phyloP scores from a whole-genome alignment of 495 filamentous ascomycete species.

The Penicillium desertorum region DNA sequence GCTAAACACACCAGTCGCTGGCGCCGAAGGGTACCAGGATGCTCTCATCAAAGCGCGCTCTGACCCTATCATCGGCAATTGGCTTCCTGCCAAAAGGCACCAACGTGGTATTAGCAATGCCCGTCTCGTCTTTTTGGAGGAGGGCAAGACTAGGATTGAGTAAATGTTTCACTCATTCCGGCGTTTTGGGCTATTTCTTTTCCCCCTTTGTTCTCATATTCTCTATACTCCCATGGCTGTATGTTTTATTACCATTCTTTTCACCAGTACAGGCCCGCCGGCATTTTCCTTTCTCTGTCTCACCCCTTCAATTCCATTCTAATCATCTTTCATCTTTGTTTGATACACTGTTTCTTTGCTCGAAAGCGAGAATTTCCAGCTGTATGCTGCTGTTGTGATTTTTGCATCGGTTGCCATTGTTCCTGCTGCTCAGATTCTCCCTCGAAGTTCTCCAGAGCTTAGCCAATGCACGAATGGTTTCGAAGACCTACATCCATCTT shows the following conservation, averaged over 20 bases:
- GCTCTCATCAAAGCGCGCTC: slow-evolving; percentile 71
- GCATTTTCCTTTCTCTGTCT: slow-evolving; percentile 11
- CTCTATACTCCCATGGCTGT: slow-evolving; percentile 26
- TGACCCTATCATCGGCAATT: slow-evolving; percentile 71
- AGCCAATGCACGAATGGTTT: background rate
- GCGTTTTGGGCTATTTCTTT: background rate
- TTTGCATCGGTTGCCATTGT: background rate
- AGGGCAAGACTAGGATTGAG: slow-evolving; percentile 96
- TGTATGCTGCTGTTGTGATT: background rate
- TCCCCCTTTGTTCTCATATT: slow-evolving; percentile 14
- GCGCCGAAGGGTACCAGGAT: slow-evolving; percentile 85
- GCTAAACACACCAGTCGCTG: slow-evolving; percentile 80
- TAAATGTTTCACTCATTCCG: slow-evolving; percentile 33
- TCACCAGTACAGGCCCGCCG: slow-evolving; percentile 4
- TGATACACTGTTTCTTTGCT: slow-evolving; percentile 12
- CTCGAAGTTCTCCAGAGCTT: background rate
- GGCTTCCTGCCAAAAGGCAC: slow-evolving; percentile 61
- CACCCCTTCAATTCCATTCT: slow-evolving; percentile 9
- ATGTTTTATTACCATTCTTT: slow-evolving; percentile 24
- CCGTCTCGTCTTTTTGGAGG: slow-evolving; percentile 77
- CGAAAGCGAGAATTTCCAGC: background rate
- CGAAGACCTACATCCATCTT: background rate
- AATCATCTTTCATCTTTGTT: slow-evolving; percentile 1
- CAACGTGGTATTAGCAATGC: slow-evolving; percentile 77
- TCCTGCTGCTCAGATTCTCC: background rate